Conservation (phyloP, 345 rosid genomes). For the Pistacia integerrima region DNA sequence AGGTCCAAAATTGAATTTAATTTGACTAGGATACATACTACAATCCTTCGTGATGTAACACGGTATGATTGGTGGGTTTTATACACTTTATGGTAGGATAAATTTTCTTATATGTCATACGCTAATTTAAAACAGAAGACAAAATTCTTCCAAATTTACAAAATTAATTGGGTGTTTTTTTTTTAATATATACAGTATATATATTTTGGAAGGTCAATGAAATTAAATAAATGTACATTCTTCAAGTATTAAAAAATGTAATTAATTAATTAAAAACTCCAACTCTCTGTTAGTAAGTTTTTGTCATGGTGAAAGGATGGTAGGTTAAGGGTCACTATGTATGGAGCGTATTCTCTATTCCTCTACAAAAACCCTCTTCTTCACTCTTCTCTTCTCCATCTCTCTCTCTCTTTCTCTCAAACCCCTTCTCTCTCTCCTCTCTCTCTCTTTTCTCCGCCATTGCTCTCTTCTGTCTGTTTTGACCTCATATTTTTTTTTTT, state of each 20-base stretch:
- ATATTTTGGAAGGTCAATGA: too few species aligned
- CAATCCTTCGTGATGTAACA: too few species aligned
- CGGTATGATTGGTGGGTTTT: too few species aligned
- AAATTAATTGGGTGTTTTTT: neutral
- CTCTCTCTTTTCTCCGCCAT: neutral
- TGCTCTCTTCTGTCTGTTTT: neutral
- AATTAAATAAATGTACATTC: too few species aligned
- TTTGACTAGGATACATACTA: too few species aligned
- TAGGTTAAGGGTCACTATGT: conserved; percentile 23
- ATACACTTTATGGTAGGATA: too few species aligned
- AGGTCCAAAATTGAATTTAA: too few species aligned
- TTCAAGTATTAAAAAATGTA: too few species aligned
- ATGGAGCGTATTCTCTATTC: conserved; percentile 6
- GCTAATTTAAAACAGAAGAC: too few species aligned
- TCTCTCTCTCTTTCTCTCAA: neutral
- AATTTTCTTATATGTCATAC: too few species aligned
- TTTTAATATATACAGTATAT: neutral
- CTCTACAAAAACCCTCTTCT: conserved; percentile 6
- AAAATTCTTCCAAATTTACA: too few species aligned
- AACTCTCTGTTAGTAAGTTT: conserved; percentile 4
- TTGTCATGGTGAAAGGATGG: conserved; percentile 9
- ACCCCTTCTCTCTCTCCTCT: neutral
- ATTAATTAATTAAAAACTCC: too few species aligned
- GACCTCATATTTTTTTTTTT: neutral
- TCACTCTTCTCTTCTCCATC: neutral